These are phyloP conservation scores for Pyrenophora teres DNA, from an alignment of 2,329 filamentous ascomycete genomes.

Conservation along the genomic window DNA sequence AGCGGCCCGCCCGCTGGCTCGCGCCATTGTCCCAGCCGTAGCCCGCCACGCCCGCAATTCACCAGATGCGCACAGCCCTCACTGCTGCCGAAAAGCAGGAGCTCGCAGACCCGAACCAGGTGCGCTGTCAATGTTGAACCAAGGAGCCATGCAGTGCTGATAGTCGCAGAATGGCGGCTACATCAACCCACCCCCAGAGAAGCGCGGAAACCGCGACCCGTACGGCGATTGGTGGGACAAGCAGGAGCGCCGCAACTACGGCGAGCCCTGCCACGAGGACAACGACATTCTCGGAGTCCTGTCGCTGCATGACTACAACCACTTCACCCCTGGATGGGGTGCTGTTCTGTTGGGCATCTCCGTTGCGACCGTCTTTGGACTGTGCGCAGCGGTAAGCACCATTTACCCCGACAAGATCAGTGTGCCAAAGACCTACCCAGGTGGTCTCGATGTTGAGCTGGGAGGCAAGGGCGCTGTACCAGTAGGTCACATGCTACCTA, in stretches of 20 bases:
- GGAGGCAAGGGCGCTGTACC: constrained; percentile 52
- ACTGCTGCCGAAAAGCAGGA: constrained; percentile 53
- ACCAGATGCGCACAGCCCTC: constrained; percentile 45
- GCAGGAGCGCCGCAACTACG: constrained; percentile 95
- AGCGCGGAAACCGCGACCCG: constrained; percentile 91
- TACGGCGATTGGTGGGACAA: constrained; percentile 96
- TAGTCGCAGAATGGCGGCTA: constrained; percentile 77
- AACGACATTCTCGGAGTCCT: constrained; percentile 92
- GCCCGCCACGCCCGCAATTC: constrained; percentile 38
- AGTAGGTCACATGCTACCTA: constrained; percentile 33
- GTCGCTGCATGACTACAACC: constrained; percentile 86
- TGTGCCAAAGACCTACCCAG: constrained; percentile 53
- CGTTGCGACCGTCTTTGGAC: constrained; percentile 47
- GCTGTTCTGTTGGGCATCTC: constrained; percentile 60
- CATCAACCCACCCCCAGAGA: constrained; percentile 76
- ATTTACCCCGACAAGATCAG: constrained; percentile 55
- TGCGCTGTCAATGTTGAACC: constrained; percentile 48
- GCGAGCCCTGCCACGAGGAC: constrained; percentile 95
- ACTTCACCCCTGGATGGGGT: constrained; percentile 74
- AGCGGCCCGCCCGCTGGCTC: constrained; percentile 49
- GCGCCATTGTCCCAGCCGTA: constrained; percentile 39
- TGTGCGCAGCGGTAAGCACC: constrained; percentile 47
- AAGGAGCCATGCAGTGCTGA: constrained; percentile 16
- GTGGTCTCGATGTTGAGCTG: constrained; percentile 55
- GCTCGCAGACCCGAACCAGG: constrained; percentile 63